These are phyloP conservation scores for Linum usitatissimum DNA, from an alignment of 345 rosid genomes.

Conservation along the genomic window DNA sequence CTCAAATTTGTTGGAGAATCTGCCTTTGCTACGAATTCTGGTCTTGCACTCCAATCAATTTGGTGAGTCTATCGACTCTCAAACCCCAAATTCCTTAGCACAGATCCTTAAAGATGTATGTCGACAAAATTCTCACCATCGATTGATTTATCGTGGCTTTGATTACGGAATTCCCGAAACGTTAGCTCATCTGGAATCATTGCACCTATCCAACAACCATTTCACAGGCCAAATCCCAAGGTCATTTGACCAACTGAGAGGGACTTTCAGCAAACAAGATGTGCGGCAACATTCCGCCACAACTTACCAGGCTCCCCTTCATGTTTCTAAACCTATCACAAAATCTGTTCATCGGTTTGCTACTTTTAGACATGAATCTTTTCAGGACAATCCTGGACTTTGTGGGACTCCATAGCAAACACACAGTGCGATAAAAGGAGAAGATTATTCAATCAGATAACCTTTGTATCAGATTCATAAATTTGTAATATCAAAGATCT, in stretches of 20 bases:
- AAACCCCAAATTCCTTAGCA: background rate
- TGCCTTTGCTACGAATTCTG: background rate
- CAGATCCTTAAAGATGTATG: too few species aligned
- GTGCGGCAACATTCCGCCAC: constrained; percentile 12
- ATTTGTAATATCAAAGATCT: too few species aligned
- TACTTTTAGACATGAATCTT: constrained; percentile 11
- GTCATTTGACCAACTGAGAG: background rate
- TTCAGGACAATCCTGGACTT: constrained; percentile 12
- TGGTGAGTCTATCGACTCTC: background rate
- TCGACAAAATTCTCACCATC: constrained; percentile 4
- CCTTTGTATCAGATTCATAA: too few species aligned
- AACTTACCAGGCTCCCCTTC: constrained; percentile 12
- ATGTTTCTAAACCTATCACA: constrained; percentile 19
- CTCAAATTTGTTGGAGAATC: constrained; percentile 3
- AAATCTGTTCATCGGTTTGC: constrained; percentile 18
- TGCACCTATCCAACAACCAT: constrained; percentile 18
- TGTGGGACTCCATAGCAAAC: constrained; percentile 19
- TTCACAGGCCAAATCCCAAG: constrained; percentile 15
- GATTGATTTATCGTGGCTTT: constrained; percentile 19
- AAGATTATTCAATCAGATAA: too few species aligned
- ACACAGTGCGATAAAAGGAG: too few species aligned
- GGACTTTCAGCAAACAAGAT: constrained; percentile 19
- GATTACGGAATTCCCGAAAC: constrained; percentile 9
- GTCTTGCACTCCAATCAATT: background rate
- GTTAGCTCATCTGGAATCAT: constrained; percentile 3